Evolutionary conservation across 768 basidiomycete species (phyloP), one percentile per base, ranked within the genome.

Genomic region (Mycena latifolia): DNA sequence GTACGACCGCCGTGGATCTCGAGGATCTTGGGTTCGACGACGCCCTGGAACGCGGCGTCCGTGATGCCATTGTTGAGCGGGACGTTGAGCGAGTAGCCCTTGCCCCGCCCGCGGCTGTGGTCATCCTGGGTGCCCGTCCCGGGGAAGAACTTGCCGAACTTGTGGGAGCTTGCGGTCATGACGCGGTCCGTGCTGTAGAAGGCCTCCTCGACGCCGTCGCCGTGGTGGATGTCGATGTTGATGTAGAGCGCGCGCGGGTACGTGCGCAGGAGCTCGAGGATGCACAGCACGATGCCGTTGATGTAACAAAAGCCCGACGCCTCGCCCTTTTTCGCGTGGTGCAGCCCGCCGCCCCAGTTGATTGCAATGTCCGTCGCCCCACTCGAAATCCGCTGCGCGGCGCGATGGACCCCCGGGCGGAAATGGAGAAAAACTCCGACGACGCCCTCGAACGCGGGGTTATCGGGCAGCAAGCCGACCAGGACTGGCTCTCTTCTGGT

Each of bases 291-390:
- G 75, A 99, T 99, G 77, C 96, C 94, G 77, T 99, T 99, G 79
- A 99, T 91, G 82, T 99, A 99, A 84, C 98, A 99, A 80, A 99
- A 99, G n/a, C 98, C 98, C 12, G 93, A 94, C 0, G 97, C 98
- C 80, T 98, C 98, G 59, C 94, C 89, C 77, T 98, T 99, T 82
- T 99, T 99, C 20, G 98, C 98, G 77, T 99, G 98, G 79, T 99
- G 98, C 3, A 99, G 86, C 2, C 98, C 98, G 8, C 98, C 98
- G 3, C 97, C 95, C 98, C 96, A 98, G 80, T 98, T 98, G 65
- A 98, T 93, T 0, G 90, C 90, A 52, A 99, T 98, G 78, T 99
- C 97, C 70, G 95, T 84, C 2, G 91, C 83, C 2, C 95, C 95
- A 6, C 87, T 86, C 46, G 92, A 85, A 63, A 99, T 84, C 18